Conservation (phyloP, 371 early-diverging fungal genomes). For the Gilbertella persicaria region DNA sequence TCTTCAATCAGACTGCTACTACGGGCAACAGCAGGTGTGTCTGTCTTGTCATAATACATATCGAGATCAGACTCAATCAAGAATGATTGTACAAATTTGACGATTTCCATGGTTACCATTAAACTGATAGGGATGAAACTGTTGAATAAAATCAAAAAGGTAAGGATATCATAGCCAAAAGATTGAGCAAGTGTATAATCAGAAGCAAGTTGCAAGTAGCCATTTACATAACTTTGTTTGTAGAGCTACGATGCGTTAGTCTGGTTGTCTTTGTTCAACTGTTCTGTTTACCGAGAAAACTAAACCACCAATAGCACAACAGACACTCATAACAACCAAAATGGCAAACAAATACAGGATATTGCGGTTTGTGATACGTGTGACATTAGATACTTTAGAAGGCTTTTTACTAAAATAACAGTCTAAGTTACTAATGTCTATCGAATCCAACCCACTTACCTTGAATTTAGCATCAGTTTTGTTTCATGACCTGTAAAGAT, state of each 20-base stretch:
- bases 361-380: conserved; percentile 89
- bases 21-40: conserved; percentile 83
- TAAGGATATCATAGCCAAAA: conserved; percentile 74
- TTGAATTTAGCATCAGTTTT: conserved; percentile 87
- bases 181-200: conserved; percentile 38
- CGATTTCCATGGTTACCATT: conserved; percentile 91
- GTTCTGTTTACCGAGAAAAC: conserved; percentile 40
- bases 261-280: background rate
- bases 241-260: background rate
- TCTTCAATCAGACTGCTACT: conserved; percentile 93
- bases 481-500: conserved; percentile 91
- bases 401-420: conserved; percentile 43
- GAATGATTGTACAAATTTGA: conserved; percentile 79
- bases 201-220: conserved; percentile 31
- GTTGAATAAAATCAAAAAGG: conserved; percentile 87
- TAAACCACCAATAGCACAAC: conserved; percentile 77
- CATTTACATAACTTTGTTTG: conserved; percentile 12
- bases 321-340: conserved; percentile 78
- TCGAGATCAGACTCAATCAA: conserved; percentile 84
- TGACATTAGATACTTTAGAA: conserved; percentile 62
- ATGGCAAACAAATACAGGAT: conserved; percentile 90
- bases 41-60: conserved; percentile 81
- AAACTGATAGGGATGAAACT: conserved; percentile 90
- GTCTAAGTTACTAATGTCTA: background rate
- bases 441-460: conserved; percentile 23